Conservation (phyloP, 208 protist species). For the Herpetomonas muscarum region DNA sequence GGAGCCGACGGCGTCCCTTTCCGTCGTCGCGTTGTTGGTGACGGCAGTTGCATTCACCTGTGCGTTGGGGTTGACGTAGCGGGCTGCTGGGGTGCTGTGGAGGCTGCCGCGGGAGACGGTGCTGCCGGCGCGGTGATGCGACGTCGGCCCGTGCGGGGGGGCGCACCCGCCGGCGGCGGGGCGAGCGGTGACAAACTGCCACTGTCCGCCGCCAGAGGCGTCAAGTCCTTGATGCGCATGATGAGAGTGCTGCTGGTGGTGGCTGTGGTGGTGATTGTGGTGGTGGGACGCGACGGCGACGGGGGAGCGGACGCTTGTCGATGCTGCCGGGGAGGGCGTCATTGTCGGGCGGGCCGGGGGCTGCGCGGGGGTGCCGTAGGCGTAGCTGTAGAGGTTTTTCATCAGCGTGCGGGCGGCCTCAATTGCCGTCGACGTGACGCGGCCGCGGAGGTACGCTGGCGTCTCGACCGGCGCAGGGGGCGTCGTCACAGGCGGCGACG, state of each 20-base stretch:
- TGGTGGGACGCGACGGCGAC: background rate
- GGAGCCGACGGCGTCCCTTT: no score
- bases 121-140: background rate
- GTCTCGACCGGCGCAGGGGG: background rate
- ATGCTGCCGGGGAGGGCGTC: constrained; percentile 1
- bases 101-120: background rate
- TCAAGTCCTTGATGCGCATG: no score
- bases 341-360: background rate
- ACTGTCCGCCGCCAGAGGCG: no score
- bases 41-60: no score
- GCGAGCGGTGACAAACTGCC: no score
- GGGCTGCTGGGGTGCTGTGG: background rate
- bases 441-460: constrained; percentile 34
- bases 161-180: no score
- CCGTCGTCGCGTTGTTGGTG: no score
- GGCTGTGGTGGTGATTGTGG: no score
- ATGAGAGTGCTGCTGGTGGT: background rate
- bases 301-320: background rate
- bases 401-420: constrained; percentile 36
- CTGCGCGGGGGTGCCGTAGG: constrained; percentile 24
- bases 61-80: background rate
- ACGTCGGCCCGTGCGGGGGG: background rate
- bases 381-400: constrained; percentile 51
- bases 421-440: constrained; percentile 42
- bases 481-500: no score